Base-by-base conservation (phyloP, 2,329 filamentous ascomycete species). In the Mollisiaceae sp. region DNA sequence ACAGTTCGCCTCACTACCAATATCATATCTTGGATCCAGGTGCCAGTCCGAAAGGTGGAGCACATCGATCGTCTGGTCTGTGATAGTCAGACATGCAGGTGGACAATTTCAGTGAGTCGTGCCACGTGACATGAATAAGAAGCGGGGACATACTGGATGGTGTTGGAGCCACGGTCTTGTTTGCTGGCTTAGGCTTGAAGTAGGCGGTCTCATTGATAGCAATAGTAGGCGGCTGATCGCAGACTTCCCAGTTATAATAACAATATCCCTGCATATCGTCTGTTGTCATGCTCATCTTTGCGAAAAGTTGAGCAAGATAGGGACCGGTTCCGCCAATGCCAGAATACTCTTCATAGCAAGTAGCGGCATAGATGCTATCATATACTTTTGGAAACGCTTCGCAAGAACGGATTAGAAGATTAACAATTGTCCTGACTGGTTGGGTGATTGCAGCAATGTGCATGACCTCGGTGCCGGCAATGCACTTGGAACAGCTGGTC, bases 41-140 rank as follows among this genome's bases (percentile, higher is more conserved):
- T 76, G 74, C 70, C 68, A 75, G 64, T 76, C 74, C 2, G 73
- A 74, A 50, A 76, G 66, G 62, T 76, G 74, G 20, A 76, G 69
- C 8, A 75, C 73, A 41, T 75, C 58, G 15, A 65, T 52, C 2
- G 63, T 65, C 20, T 61, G 14, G 47, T n/a, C 47, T 52, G 38
- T 41, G 11, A 14, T 12, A 41, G 8, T n/a, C n/a, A n/a, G n/a
- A n/a, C n/a, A n/a, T n/a, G n/a, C n/a, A 14, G 38, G 4, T 18
- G 12, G 38, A 41, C 11, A 14, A 41, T 41, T 41, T 18, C 3
- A 41, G 15, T 14, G 38, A 14, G 15, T n/a, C n/a, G n/a, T 9
- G 8, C 12, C 38, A 41, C 38, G 38, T 41, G 38, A 41, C 12
- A 14, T 18, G 3, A 3, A 41, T 41, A 12, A 41, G 2, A 41